Evolutionary conservation across 73 alveolate genomes (phyloP).

Genomic region (Blepharisma stoltei): DNA sequence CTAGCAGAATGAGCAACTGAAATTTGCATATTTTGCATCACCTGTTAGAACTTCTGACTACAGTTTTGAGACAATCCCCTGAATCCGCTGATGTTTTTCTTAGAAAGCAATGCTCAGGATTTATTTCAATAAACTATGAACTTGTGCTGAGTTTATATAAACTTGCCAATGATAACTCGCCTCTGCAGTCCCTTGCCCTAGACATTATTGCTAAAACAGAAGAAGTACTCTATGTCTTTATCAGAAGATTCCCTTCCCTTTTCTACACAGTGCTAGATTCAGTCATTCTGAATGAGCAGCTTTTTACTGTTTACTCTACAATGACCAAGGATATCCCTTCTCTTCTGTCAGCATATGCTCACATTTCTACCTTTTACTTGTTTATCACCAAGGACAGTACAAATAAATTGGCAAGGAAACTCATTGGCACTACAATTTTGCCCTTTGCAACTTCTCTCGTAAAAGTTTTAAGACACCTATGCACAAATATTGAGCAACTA

Average conservation of each 20-base stretch:
- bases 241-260: not conserved
- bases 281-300: not conserved
- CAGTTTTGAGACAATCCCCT: slow-evolving; percentile 9
- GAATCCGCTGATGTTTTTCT: not conserved
- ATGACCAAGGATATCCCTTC: slow-evolving; percentile 13
- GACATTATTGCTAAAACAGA: slow-evolving; percentile 1
- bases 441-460: not conserved
- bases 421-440: not conserved
- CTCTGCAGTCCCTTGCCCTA: not conserved
- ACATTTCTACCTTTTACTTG: not conserved
- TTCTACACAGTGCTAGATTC: not conserved
- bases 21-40: not conserved
- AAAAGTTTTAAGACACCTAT: not conserved
- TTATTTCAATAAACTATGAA: not conserved
- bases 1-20: not conserved
- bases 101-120: not conserved
- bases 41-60: not conserved
- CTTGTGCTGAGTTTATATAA: not conserved
- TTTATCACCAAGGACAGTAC: slow-evolving; percentile 4
- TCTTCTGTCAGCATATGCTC: not conserved
- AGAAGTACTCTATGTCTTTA: not conserved
- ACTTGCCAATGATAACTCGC: not conserved
- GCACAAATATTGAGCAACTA: not conserved
- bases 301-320: not conserved
- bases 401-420: not conserved